phyloP scores from a whole-genome alignment of 2,329 filamentous ascomycete species.

The Verticillium isaacii region DNA sequence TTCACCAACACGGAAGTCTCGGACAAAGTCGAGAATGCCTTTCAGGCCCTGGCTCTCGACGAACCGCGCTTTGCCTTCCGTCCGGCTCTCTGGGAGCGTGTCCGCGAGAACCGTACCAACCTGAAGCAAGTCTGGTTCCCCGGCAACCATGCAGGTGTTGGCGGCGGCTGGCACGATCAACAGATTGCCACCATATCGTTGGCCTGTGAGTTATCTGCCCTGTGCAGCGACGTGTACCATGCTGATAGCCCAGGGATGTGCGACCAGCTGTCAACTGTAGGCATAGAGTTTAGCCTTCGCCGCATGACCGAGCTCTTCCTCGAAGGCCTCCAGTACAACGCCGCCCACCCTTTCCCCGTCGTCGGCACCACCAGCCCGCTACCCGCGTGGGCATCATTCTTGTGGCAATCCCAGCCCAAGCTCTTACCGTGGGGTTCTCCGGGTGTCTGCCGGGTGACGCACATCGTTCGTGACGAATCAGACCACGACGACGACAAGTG shows the following conservation, averaged over 20 bases:
- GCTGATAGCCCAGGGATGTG: constrained; percentile 13
- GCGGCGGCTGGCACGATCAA: constrained; percentile 44
- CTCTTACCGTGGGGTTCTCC: not conserved
- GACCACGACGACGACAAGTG: constrained; percentile 8
- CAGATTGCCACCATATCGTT: constrained; percentile 18
- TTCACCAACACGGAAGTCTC: constrained; percentile 40
- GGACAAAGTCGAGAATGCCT: constrained; percentile 43
- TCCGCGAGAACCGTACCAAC: constrained; percentile 8
- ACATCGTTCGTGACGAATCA: not conserved
- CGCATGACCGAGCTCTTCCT: constrained; percentile 15
- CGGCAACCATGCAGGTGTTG: constrained; percentile 56
- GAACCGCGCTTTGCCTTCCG: constrained; percentile 35
- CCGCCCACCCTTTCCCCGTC: constrained; percentile 22
- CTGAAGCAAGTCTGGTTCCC: constrained; percentile 44
- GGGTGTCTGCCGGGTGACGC: not conserved
- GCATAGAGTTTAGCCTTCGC: constrained; percentile 16
- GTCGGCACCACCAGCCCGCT: constrained; percentile 25
- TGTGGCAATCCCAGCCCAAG: not conserved
- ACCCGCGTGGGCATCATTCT: not conserved
- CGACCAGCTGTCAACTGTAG: constrained; percentile 16
- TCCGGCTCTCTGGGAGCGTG: constrained; percentile 22
- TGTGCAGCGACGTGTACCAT: not conserved
- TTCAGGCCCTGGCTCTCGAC: constrained; percentile 50
- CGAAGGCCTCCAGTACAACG: constrained; percentile 11
- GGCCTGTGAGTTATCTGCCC: constrained; percentile 17